Evolutionary conservation across 495 filamentous ascomycete genomes (phyloP).

Genomic region (Hypoxylon lenormandii): DNA sequence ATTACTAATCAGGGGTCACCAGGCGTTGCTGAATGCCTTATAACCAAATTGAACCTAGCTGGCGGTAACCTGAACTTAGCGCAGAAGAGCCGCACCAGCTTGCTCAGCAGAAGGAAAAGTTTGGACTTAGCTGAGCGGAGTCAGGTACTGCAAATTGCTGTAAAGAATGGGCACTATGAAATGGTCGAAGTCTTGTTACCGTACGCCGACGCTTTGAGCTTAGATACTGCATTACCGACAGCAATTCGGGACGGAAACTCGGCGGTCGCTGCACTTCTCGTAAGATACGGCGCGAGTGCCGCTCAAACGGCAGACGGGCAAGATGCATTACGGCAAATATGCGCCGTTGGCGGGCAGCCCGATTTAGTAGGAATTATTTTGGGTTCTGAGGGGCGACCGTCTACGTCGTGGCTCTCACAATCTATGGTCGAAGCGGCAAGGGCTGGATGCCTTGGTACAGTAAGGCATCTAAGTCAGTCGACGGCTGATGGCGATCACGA

Average conservation of each 20-base stretch:
- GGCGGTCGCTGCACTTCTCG: constrained; percentile 54
- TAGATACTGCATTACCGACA: constrained; percentile 56
- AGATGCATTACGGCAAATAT: constrained; percentile 59
- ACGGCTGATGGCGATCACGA: constrained; percentile 59
- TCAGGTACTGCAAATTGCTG: constrained; percentile 58
- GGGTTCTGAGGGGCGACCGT: constrained; percentile 57
- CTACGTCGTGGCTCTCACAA: constrained; percentile 52
- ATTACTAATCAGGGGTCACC: constrained; percentile 57
- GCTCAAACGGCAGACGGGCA: constrained; percentile 56
- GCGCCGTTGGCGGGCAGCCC: constrained; percentile 54
- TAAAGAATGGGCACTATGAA: constrained; percentile 59
- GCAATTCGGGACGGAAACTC: constrained; percentile 56
- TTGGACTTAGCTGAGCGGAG: constrained; percentile 59
- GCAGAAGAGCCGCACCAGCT: constrained; percentile 55
- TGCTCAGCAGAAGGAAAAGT: constrained; percentile 59
- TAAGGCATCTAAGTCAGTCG: constrained; percentile 58
- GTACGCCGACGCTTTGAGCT: constrained; percentile 56
- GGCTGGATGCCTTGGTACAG: constrained; percentile 58
- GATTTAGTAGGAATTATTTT: constrained; percentile 59
- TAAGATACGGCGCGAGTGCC: constrained; percentile 57
- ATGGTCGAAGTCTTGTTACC: constrained; percentile 62
- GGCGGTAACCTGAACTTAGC: constrained; percentile 60
- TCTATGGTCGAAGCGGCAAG: constrained; percentile 60
- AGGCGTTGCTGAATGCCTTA: constrained; percentile 62
- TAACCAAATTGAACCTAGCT: constrained; percentile 55